Base-by-base conservation (phyloP, 331 rosid genomes). In the Arachis monticola region DNA sequence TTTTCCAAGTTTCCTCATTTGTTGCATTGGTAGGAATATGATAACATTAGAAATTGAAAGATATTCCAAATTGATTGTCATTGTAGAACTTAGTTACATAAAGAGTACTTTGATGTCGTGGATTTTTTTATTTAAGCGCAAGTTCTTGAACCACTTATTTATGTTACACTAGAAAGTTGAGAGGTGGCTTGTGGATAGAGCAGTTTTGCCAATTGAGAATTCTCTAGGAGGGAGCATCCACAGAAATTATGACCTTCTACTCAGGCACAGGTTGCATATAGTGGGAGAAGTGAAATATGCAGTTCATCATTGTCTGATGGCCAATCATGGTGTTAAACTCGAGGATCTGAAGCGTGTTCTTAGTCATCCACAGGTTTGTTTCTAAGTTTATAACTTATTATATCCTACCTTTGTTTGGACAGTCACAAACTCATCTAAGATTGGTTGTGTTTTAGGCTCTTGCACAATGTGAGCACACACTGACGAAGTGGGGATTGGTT, bases 151-250 rank as follows among this genome's bases (percentile, higher is more conserved):
- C 47, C 45, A 55, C 72, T 17, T 75, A 2, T 50, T 42, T 41
- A 10, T 63, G 63, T 65, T 63, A 9, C 66, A 51, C 41, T 48
- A 95, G 99, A 90, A 97, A 74, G 99, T 92, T 76, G 97, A 95
- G 64, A 83, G 88, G 65, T 95, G 99, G 97, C 78, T 90, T 80
- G 97, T 92, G 69, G 97, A 95, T 86, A 87, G 99, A 86, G 99
- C 99, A 62, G 97, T 95, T 79, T 85, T 95, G 71, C 99, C 99
- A n/a, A 90, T 95, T 55, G 99, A 95, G 85, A 95, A 95, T 77
- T 95, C 99, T 40, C 78, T 92, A 74, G 97, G 99, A 51, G 99
- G 99, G 64, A 92, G 99, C 85, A 95, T 95, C 80, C 99, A 95
- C 82, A 89, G 99, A 80, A 95, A 95, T 73, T 95, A 95, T 74